Evolutionary conservation across 2,329 filamentous ascomycete species (phyloP).

Genomic region (Colletotrichum ledebouriae): DNA sequence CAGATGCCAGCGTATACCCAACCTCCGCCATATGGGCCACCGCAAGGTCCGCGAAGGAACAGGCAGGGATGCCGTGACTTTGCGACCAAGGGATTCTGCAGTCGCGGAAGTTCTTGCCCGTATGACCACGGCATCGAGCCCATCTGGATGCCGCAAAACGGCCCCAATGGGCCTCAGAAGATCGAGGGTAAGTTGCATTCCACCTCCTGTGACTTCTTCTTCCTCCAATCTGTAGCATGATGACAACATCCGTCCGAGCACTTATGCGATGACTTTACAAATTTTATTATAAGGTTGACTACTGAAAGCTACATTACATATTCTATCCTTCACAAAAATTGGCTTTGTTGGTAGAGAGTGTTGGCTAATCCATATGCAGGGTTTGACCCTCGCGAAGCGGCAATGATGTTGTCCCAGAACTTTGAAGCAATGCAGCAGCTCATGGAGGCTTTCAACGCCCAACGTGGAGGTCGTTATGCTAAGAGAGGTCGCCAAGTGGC

Average conservation of each 20-base stretch:
- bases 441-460: constrained; percentile 44
- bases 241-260: constrained; percentile 44
- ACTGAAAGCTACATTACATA: constrained; percentile 47
- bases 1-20: constrained; percentile 16
- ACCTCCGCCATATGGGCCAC: constrained; percentile 1
- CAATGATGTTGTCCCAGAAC: constrained; percentile 42
- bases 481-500: constrained; percentile 48
- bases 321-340: neutral
- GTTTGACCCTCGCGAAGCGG: constrained; percentile 42
- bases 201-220: neutral
- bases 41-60: constrained; percentile 48
- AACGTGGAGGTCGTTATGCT: constrained; percentile 41
- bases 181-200: constrained; percentile 29
- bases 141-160: constrained; percentile 33
- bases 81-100: constrained; percentile 79
- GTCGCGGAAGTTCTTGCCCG: constrained; percentile 74
- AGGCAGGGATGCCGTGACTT: constrained; percentile 76
- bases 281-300: constrained; percentile 47
- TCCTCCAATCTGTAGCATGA: constrained; percentile 36
- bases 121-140: constrained; percentile 73
- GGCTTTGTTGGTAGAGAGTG: neutral
- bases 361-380: constrained; percentile 36
- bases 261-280: constrained; percentile 44
- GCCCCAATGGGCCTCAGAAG: constrained; percentile 23
- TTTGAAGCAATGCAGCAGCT: constrained; percentile 42